These are phyloP conservation scores for Ustilago xerochloae DNA, from an alignment of 1,284 basidiomycete species.

Conservation along the genomic window DNA sequence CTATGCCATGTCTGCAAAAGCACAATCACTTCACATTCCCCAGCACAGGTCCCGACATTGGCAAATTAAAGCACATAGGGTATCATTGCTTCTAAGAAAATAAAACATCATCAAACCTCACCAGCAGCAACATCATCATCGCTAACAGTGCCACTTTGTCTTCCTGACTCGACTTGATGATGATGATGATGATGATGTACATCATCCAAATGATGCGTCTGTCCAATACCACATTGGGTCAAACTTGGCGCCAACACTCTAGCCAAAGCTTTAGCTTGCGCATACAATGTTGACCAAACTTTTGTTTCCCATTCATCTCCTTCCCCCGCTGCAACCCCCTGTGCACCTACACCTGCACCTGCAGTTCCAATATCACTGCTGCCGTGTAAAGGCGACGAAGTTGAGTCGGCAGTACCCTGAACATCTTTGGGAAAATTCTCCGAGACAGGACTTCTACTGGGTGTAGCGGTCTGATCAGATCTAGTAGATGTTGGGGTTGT, in stretches of 20 bases:
- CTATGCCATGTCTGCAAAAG: too few relatives aligned
- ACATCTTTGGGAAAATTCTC: slow-evolving; percentile 38
- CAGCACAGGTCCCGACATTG: too few relatives aligned
- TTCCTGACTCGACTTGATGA: too few relatives aligned
- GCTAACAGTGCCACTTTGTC: slow-evolving; percentile 19
- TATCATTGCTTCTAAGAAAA: slow-evolving; percentile 20
- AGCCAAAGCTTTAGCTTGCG: slow-evolving; percentile 39
- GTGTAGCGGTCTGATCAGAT: slow-evolving; percentile 23
- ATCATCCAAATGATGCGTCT: slow-evolving; percentile 17
- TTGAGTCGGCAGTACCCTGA: too few relatives aligned
- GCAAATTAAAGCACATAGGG: too few relatives aligned
- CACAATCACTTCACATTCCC: too few relatives aligned
- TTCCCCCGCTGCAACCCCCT: neutral
- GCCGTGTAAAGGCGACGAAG: neutral
- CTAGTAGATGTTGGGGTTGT: slow-evolving; percentile 27
- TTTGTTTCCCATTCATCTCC: slow-evolving; percentile 18
- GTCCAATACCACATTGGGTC: slow-evolving; percentile 27
- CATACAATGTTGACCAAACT: slow-evolving; percentile 36
- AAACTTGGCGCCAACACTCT: slow-evolving; percentile 38
- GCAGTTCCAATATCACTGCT: neutral
- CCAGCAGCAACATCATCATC: slow-evolving; percentile 27
- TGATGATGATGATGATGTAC: too few relatives aligned
- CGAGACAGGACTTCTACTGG: slow-evolving; percentile 30
- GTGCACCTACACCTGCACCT: neutral
- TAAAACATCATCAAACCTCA: neutral